Evolutionary conservation across 2,329 filamentous ascomycete species (phyloP).

Genomic region (Aciculosporium take): DNA sequence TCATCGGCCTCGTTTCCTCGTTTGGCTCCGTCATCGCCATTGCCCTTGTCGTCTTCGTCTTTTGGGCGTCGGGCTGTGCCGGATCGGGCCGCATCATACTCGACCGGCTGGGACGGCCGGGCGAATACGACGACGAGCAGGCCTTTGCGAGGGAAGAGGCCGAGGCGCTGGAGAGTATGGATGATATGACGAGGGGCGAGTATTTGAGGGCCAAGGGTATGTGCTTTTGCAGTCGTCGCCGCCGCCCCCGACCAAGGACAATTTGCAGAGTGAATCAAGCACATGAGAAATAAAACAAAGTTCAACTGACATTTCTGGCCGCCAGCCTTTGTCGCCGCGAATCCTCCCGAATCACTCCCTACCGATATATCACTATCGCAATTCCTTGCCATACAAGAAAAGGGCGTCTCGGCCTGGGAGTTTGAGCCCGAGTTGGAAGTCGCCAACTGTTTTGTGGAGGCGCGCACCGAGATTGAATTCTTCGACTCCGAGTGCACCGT

Average conservation of each 20-base stretch:
- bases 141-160: conserved; percentile 87
- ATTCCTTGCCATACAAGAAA: conserved; percentile 96
- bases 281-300: too few species aligned
- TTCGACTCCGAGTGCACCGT: conserved; percentile 97
- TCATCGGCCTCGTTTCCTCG: conserved; percentile 89
- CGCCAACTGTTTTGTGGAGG: conserved; percentile 97
- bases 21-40: conserved; percentile 84
- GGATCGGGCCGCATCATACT: conserved; percentile 77
- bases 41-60: conserved; percentile 78
- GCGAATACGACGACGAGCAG: conserved; percentile 96
- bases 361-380: conserved; percentile 97
- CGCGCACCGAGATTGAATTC: conserved; percentile 92
- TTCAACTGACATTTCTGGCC: conserved; percentile 10
- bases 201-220: conserved; percentile 91
- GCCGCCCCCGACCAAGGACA: too few species aligned
- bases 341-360: conserved; percentile 86
- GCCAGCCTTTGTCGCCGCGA: conserved; percentile 80
- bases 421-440: conserved; percentile 99
- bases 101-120: conserved; percentile 82
- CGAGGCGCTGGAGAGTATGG: conserved; percentile 88
- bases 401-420: conserved; percentile 98
- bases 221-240: conserved; percentile 10
- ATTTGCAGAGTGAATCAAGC: too few species aligned
- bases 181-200: conserved; percentile 77
- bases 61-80: conserved; percentile 58